phyloP scores from a whole-genome alignment of 1,284 basidiomycete genomes.

The Fomitopsis betulina region DNA sequence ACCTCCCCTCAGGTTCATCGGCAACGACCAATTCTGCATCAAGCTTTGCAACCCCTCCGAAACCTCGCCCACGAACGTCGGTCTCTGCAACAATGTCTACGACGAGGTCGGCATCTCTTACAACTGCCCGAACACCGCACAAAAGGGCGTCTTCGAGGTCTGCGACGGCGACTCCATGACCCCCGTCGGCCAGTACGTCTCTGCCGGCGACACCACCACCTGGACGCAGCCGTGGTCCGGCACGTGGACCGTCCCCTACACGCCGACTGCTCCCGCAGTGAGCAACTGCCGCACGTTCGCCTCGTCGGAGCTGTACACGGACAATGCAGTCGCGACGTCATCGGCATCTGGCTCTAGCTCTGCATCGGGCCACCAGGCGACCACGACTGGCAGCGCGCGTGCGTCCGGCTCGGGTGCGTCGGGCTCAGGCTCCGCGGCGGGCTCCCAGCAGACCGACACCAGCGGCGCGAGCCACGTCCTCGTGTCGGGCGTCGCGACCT shows the following conservation, averaged over 20 bases:
- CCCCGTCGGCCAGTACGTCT: conserved; percentile 50
- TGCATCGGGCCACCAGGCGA: not conserved
- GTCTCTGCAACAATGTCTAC: conserved; percentile 41
- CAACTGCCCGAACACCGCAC: conserved; percentile 42
- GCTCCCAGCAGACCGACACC: not conserved
- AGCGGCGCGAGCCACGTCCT: not conserved
- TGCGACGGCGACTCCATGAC: conserved; percentile 61
- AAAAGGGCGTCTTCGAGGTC: conserved; percentile 35
- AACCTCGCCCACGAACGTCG: conserved; percentile 31
- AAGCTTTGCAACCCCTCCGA: conserved; percentile 44
- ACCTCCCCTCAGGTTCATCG: conserved; percentile 38
- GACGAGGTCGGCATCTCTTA: conserved; percentile 47
- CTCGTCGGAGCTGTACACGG: conserved; percentile 48
- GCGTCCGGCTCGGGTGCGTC: not conserved
- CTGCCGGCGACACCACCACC: conserved; percentile 37
- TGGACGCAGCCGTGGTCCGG: conserved; percentile 50
- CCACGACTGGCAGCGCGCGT: not conserved
- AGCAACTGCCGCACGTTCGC: conserved; percentile 58
- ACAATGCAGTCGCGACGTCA: conserved; percentile 30
- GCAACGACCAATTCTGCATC: conserved; percentile 41
- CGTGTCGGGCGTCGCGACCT: not conserved
- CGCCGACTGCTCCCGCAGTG: conserved; percentile 49
- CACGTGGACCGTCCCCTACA: conserved; percentile 59
- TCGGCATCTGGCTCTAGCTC: not conserved
- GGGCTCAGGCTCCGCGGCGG: not conserved